A percentile compares a stretch with the other conserved stretches of the same genome.
Conservation (phyloP, 306 rosid genomes). For the Cicer chorassanicum region DNA sequence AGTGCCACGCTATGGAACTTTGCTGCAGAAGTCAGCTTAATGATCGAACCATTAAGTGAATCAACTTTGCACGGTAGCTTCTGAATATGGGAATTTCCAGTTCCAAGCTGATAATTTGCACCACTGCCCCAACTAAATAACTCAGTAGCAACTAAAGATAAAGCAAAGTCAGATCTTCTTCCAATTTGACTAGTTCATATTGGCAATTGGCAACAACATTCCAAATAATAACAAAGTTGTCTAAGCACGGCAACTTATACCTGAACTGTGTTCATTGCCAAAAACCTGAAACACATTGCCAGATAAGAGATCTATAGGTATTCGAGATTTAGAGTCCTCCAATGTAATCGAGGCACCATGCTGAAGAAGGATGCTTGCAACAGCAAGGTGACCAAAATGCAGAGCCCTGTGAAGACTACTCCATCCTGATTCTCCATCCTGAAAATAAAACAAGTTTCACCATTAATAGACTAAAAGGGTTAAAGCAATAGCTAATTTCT, state of each 20-base stretch:
- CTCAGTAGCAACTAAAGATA: conserved; percentile 74
- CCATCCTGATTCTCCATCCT: conserved; percentile 99
- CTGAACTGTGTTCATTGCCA: conserved; percentile 63
- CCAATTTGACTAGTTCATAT: conserved; percentile 15
- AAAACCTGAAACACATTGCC: conserved; percentile 74
- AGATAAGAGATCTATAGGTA: conserved; percentile 87
- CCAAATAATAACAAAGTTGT: conserved; percentile 39
- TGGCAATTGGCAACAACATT: conserved; percentile 34
- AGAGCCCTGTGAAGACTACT: conserved; percentile 97
- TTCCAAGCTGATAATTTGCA: conserved; percentile 95
- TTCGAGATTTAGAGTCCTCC: conserved; percentile 86
- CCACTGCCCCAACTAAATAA: conserved; percentile 99
- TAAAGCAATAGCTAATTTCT: conserved; percentile 13
- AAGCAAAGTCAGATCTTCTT: conserved; percentile 42
- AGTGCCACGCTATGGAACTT: conserved; percentile 96
- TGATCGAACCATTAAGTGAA: conserved; percentile 70
- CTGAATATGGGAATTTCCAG: conserved; percentile 92
- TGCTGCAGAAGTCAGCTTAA: conserved; percentile 81
- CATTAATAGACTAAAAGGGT: conserved; percentile 24
- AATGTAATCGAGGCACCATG: conserved; percentile 74
- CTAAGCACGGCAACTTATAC: conserved; percentile 53
- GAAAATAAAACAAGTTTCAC: conserved; percentile 40
- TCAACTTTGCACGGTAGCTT: conserved; percentile 94
- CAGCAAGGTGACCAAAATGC: conserved; percentile 95
- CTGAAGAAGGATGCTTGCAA: conserved; percentile 85